Base-by-base conservation (phyloP, 2,329 filamentous ascomycete genomes). In the Ilyonectria mors-panacis region DNA sequence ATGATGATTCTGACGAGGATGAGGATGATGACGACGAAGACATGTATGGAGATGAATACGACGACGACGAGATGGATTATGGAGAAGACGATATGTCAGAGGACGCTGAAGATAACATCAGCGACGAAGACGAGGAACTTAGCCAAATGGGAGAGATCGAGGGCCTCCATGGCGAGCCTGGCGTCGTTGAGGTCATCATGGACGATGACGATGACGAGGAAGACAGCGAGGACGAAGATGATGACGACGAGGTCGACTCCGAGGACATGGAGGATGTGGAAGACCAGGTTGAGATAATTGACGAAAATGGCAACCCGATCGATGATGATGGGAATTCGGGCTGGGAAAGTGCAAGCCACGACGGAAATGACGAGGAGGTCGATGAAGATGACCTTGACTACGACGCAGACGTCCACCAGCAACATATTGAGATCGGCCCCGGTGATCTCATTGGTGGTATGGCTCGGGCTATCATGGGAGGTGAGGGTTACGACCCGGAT, bases 11-110 rank as follows among this genome's bases (percentile, higher is more conserved):
- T 37, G 93, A 94, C 35, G 91, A 91, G 17, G 92, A 91, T 66
- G 90, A 93, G 65, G 91, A 82, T 68, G 86, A 89, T 67, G 94
- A 94, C 53, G 93, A 95, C 63, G 93, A 95, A 73, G 94, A 96
- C 74, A 96, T 97, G 93, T 97, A 97, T 73, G 93, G 94, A 57
- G 94, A 96, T 67, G 94, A 95, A 61, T 93, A 94, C 66, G 95
- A 94, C 73, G 95, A 94, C 73, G 94, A 97, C 42, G 95, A 97
- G 72, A 96, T 98, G 90, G 94, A 97, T 61, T 97, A 97, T 75
- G 88, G 85, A 23, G 94, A 96, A 50, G 93, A 95, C 72, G 94
- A 94, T 35, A 87, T 93, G 76, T 91, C 91, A 0, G 93, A 95
- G 1, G 93, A 95, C 76, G 93, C 93, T 65, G 93, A 94, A 75